Evolutionary conservation across 2,329 filamentous ascomycete species (phyloP), one percentile per base, ranked within the genome.

Genomic region (Monosporascus ibericus): DNA sequence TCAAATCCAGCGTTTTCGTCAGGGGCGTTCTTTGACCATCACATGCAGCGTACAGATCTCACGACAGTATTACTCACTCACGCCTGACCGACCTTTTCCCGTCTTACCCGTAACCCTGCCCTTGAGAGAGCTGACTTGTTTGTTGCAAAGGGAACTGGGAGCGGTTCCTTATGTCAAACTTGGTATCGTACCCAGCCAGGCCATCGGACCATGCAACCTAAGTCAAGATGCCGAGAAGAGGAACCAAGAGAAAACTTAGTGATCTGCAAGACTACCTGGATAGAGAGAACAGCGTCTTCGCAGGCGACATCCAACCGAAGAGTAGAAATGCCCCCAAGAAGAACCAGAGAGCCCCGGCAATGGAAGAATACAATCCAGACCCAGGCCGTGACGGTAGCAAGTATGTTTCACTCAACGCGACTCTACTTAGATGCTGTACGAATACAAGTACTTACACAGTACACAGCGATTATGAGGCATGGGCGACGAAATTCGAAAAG

Each of bases 361-460:
- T 67, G 15, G 65, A 63, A 44, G 63, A 66, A 40, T 62, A 66
- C 14, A 57, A 62, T 7, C 59, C 62, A 54, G 64, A 67, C 20
- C 52, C 57, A 20, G 61, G 64, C 30, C 59, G 63, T 46, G 61
- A 59, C 17, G 48, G 55, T 44, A 60, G 58, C 34, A 60, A 55
- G 61, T 63, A 34, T 55, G 61, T 11, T 40, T 8, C 18, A 40
- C 17, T 17, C 17, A n/a, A 40, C 17, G 9, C 17, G 18, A 1
- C 38, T 5, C 18, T 40, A 40, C 38, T 18, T 14, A 5, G 17
- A 20, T 40, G 3, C 6, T 40, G 17, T 40, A 20, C 18, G 38
- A 40, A 40, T 8, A 20, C 17, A 8, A 40, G 5, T 20, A n/a
- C 42, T 46, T 7, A 46, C 11, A 46, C 7, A 6, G 8, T 46